Evolutionary conservation across 2,329 filamentous ascomycete species (phyloP).

Genomic region (Sclerotiophoma versabilis): DNA sequence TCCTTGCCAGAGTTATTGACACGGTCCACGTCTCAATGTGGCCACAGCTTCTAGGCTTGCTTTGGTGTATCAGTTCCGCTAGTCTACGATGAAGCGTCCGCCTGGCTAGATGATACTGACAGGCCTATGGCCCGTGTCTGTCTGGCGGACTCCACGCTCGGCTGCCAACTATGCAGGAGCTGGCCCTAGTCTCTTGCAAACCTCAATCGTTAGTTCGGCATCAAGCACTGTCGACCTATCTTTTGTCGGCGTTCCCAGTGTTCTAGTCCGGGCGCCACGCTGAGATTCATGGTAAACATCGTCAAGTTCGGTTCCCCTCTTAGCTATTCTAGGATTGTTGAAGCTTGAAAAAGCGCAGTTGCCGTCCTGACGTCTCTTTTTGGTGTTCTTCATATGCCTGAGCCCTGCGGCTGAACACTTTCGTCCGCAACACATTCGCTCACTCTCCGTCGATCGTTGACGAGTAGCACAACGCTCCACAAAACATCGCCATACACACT

Average conservation of each 20-base stretch:
- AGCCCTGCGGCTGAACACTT: constrained; percentile 8
- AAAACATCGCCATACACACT: constrained; percentile 5
- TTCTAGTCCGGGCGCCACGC: constrained; percentile 17
- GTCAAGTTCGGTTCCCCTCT: constrained; percentile 19
- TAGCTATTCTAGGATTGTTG: constrained; percentile 18
- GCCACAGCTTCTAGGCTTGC: constrained; percentile 10
- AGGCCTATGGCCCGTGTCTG: constrained; percentile 11
- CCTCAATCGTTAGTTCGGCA: constrained; percentile 16
- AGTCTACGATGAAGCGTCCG: constrained; percentile 9
- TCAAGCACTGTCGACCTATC: constrained; percentile 17
- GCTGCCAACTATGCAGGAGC: constrained; percentile 5
- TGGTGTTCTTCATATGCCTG: constrained; percentile 14
- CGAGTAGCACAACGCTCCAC: constrained; percentile 3
- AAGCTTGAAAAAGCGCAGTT: constrained; percentile 9
- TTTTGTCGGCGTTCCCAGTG: constrained; percentile 5
- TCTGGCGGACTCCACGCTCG: constrained; percentile 7
- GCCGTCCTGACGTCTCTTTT: constrained; percentile 5
- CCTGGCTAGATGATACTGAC: constrained; percentile 12
- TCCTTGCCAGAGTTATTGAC: constrained; percentile 3
- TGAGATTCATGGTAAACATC: constrained; percentile 9
- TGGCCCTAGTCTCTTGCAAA: constrained; percentile 13
- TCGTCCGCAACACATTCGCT: constrained; percentile 10
- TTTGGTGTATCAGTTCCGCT: constrained; percentile 14
- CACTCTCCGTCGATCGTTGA: constrained; percentile 16
- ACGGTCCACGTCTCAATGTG: constrained; percentile 6